Percentiles rank a stretch among this genome's conserved stretches.
Conservation (phyloP, 1,139 yeast genomes). For the Suhomyces anneliseae region DNA sequence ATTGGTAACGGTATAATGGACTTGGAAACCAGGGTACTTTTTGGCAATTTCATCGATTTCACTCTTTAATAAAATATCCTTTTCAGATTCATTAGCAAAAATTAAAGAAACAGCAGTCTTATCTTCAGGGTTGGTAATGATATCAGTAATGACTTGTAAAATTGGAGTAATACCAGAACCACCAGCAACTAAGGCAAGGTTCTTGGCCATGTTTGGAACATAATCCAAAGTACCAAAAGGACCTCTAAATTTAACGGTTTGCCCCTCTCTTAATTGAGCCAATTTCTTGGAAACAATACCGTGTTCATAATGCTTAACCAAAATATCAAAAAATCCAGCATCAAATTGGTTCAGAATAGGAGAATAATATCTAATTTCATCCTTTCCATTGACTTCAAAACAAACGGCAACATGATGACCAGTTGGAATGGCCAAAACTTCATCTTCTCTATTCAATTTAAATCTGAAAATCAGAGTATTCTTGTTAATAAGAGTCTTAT, state of each 20-base stretch:
- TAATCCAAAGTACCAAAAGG: conserved; percentile 75
- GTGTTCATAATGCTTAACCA: conserved; percentile 69
- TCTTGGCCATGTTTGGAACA: conserved; percentile 56
- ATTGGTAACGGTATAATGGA: conserved; percentile 45
- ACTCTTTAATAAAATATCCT: conserved; percentile 66
- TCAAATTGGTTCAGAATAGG: conserved; percentile 74
- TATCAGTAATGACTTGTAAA: conserved; percentile 62
- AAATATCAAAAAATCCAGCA: conserved; percentile 68
- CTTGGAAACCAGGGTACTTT: conserved; percentile 60
- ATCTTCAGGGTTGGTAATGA: conserved; percentile 68
- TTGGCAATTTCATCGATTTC: conserved; percentile 69
- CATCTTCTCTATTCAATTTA: conserved; percentile 59
- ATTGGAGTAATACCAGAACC: conserved; percentile 83
- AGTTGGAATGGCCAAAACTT: conserved; percentile 63
- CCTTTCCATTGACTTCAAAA: conserved; percentile 55
- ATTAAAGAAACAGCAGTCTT: conserved; percentile 57
- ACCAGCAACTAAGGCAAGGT: conserved; percentile 73
- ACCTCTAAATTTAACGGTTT: conserved; percentile 68
- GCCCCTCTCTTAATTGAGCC: conserved; percentile 64
- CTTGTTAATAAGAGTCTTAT: conserved; percentile 66
- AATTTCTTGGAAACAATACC: conserved; percentile 67
- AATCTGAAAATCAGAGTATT: conserved; percentile 75
- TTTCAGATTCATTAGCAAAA: conserved; percentile 70
- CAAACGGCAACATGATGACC: conserved; percentile 75
- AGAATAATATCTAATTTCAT: conserved; percentile 66